Evolutionary conservation across 1,284 basidiomycete species (phyloP).

Genomic region (Xerocomus minutiporus): DNA sequence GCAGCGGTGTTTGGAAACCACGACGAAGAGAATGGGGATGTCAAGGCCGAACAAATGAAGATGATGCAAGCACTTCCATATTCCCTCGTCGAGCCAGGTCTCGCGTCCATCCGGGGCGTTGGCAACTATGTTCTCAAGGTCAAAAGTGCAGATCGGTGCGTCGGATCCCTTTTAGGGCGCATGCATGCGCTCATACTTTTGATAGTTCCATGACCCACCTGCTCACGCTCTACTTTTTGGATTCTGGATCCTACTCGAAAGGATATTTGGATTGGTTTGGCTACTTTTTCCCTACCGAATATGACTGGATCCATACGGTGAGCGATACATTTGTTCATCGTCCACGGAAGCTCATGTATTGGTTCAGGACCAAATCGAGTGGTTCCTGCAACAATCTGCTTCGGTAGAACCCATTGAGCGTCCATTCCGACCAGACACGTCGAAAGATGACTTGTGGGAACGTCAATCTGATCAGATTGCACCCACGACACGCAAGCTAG

Average conservation of each 20-base stretch:
- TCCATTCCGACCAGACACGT: constrained; percentile 74
- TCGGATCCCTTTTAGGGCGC: neutral
- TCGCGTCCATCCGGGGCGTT: constrained; percentile 76
- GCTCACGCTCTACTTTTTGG: constrained; percentile 89
- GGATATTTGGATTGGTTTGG: constrained; percentile 58
- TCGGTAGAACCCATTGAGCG: constrained; percentile 69
- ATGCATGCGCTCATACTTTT: constrained; percentile 4
- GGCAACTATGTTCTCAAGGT: constrained; percentile 85
- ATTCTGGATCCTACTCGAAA: constrained; percentile 76
- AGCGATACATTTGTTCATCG: constrained; percentile 1
- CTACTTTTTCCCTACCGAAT: constrained; percentile 60
- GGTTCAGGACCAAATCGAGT: constrained; percentile 70
- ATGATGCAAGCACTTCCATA: constrained; percentile 81
- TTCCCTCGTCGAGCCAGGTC: constrained; percentile 75
- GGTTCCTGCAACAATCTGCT: constrained; percentile 80
- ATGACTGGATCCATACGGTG: constrained; percentile 77
- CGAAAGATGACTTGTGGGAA: constrained; percentile 57
- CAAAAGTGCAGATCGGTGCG: constrained; percentile 66
- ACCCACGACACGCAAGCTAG: constrained; percentile 54
- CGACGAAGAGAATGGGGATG: constrained; percentile 70
- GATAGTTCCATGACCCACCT: constrained; percentile 79
- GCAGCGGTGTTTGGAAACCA: constrained; percentile 92
- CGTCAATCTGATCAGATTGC: constrained; percentile 47
- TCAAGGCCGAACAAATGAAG: constrained; percentile 61
- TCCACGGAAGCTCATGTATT: neutral